Base-by-base conservation (phyloP, 2,329 filamentous ascomycete genomes). In the Fusarium secorum region DNA sequence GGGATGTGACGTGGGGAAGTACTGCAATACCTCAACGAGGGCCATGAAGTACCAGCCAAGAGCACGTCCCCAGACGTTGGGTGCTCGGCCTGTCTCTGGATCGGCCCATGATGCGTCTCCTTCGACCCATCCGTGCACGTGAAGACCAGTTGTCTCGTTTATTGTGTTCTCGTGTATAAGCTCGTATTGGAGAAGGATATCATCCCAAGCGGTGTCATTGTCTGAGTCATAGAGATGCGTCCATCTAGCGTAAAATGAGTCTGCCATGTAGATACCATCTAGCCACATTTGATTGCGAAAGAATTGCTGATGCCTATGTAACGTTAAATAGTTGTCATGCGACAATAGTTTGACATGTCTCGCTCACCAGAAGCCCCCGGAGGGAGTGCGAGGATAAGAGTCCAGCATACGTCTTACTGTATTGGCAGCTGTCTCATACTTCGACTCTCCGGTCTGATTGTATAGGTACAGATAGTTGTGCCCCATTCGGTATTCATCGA, bases 221-320 rank as follows among this genome's bases (percentile, higher is more conserved):
- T 66, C 60, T 0, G 49, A 57, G 15, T 83, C 78, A 48, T 80
- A 83, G 10, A 78, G 54, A 10, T 69, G 65, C 4, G 79, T 81
- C 76, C 81, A 84, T 48, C 72, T 76, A 7, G 81, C 80, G 38
- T 82, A 83, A 61, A 83, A 83, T 2, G 78, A 76, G 38, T 82
- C 80, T 3, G 82, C 82, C 84, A 85, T 85, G 66, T 81, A 86
- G 11, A 85, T 84, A 0, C 87, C 87, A 70, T 87, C 85, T 0
- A 88, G 78, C 86, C 86, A 88, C 86, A 88, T 87, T 73, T 88
- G 84, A 59, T 86, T 80, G 5, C 77, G 79, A 59, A 85, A 86
- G 15, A 79, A 75, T 54, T 83, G 76, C 17, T 79, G 76, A 5
- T 75, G 70, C 67, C 67, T 70, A 6, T 1, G 0, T 11, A 2